phyloP scores from a whole-genome alignment of 208 protist genomes.

The Acanthamoeba lenticulata region DNA sequence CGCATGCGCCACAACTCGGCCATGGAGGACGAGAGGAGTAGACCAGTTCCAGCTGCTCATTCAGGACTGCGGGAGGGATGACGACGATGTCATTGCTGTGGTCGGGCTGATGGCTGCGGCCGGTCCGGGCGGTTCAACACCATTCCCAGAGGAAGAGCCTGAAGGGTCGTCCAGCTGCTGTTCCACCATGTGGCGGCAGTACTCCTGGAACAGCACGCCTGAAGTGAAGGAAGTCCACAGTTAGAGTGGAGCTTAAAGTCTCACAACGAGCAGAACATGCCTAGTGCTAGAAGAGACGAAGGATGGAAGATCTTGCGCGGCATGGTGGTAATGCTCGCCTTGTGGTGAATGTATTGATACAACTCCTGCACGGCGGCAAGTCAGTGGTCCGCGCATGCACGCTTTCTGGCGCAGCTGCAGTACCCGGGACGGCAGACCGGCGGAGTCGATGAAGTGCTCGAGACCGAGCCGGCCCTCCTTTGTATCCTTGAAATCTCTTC shows the following conservation, averaged over 20 bases:
- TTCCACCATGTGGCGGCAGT: background rate
- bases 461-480: background rate
- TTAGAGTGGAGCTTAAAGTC: background rate
- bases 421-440: background rate
- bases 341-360: slow-evolving; percentile 14
- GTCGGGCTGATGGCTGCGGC: no score
- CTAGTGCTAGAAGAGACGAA: background rate
- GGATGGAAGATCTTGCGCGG: background rate
- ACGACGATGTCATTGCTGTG: no score
- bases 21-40: no score
- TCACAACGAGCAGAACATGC: background rate
- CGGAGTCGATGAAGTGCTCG: background rate
- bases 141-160: no score
- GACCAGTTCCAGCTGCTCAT: no score
- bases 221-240: background rate
- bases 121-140: no score
- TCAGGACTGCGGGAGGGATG: no score
- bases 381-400: no score
- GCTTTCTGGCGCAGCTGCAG: no score
- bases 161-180: no score
- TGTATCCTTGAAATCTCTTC: background rate
- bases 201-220: slow-evolving; percentile 5
- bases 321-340: background rate
- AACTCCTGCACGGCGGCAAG: no score
- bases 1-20: no score